phyloP scores from a whole-genome alignment of 148 eudicot genomes.

The Dysphania ambrosioides region DNA sequence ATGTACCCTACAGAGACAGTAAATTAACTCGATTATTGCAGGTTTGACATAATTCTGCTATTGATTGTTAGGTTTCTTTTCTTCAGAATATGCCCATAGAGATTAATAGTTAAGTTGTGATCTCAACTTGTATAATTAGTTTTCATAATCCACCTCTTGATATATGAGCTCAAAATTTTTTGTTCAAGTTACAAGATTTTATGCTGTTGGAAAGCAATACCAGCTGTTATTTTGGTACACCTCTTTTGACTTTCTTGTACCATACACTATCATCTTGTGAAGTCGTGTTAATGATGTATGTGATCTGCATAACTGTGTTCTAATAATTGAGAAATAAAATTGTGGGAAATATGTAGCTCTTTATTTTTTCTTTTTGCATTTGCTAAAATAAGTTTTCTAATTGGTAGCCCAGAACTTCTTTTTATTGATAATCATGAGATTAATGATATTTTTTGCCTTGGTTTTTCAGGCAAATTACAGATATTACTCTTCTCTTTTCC shows the following conservation, averaged over 20 bases:
- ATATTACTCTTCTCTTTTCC: too few relatives aligned
- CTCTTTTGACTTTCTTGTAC: neutral
- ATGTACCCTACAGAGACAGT: conserved; percentile 98
- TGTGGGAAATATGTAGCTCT: too few relatives aligned
- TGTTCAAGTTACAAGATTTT: neutral
- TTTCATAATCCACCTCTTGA: neutral
- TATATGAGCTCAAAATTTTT: neutral
- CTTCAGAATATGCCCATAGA: neutral
- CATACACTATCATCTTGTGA: too few relatives aligned
- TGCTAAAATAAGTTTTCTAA: too few relatives aligned
- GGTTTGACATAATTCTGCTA: conserved; percentile 42
- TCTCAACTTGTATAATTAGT: too few relatives aligned
- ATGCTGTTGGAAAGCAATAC: neutral
- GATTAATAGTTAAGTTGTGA: neutral
- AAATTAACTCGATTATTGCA: conserved; percentile 95
- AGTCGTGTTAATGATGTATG: neutral
- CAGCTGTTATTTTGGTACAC: neutral
- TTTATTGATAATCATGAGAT: too few relatives aligned
- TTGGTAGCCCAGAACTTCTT: too few relatives aligned
- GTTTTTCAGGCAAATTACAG: too few relatives aligned
- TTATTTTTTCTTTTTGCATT: too few relatives aligned
- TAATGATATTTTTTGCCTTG: too few relatives aligned
- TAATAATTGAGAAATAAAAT: too few relatives aligned
- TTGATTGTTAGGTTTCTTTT: neutral
- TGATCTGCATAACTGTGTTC: neutral